A percentile compares a stretch with the other conserved stretches of the same genome.
phyloP scores from a whole-genome alignment of 305 asterid genomes.

The Rubia balearica region DNA sequence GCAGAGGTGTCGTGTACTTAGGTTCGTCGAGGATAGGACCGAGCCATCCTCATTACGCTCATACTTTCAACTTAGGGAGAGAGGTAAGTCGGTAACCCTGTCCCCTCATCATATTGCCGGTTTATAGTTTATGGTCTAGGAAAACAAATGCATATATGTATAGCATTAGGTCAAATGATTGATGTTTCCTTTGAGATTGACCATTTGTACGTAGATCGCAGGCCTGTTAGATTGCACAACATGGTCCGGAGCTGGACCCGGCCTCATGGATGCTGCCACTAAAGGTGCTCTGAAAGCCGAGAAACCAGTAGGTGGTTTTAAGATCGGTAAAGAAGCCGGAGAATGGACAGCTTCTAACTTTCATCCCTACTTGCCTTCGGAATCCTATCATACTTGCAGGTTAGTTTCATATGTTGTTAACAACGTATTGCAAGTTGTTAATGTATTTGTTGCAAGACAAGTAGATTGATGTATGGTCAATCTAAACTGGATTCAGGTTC shows the following conservation, averaged over 20 bases:
- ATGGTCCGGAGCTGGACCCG: conserved; percentile 97
- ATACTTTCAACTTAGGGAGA: conserved; percentile 53
- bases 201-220: conserved; percentile 45
- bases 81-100: conserved; percentile 24
- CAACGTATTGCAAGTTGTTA: background rate
- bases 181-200: conserved; percentile 11
- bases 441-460: background rate
- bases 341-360: conserved; percentile 71
- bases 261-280: conserved; percentile 91
- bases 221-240: conserved; percentile 67
- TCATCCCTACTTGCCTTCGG: conserved; percentile 67
- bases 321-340: conserved; percentile 84
- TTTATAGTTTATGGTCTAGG: background rate
- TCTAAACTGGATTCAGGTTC: conserved; percentile 37
- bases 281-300: conserved; percentile 82
- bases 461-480: background rate
- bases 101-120: background rate
- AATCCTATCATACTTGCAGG: conserved; percentile 82
- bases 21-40: conserved; percentile 86
- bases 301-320: conserved; percentile 89
- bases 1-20: conserved; percentile 88
- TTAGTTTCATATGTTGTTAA: conserved; percentile 10
- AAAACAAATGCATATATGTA: background rate
- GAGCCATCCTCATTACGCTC: conserved; percentile 52
- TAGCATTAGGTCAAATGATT: background rate